phyloP scores from a whole-genome alignment of 768 basidiomycete genomes.

The Trichaptum fuscoviolaceum region DNA sequence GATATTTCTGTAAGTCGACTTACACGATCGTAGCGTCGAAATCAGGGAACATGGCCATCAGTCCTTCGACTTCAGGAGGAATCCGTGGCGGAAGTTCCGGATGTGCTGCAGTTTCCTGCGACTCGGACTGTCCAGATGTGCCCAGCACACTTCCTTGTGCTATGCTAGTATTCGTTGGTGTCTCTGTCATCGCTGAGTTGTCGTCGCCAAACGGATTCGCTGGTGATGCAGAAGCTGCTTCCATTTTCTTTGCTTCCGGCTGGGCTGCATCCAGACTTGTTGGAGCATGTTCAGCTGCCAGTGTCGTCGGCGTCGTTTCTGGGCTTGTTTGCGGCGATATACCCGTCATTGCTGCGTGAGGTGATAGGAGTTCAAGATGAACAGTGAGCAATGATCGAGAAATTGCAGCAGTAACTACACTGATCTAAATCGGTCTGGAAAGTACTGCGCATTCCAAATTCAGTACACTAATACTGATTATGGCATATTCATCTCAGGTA shows the following conservation, averaged over 20 bases:
- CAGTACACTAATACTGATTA: not conserved
- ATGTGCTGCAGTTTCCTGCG: not conserved
- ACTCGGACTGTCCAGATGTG: not conserved
- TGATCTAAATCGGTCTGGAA: not conserved
- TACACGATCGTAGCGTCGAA: slow-evolving; percentile 72
- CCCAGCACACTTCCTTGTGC: not conserved
- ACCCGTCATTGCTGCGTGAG: not conserved
- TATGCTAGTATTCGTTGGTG: not conserved
- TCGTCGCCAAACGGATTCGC: not conserved
- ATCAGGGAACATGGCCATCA: slow-evolving; percentile 73
- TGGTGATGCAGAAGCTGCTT: not conserved
- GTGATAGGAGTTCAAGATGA: not conserved
- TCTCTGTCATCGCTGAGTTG: not conserved
- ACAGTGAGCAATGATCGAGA: not conserved
- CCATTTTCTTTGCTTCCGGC: slow-evolving; percentile 3
- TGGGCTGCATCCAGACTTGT: slow-evolving; percentile 4
- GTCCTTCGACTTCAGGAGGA: slow-evolving; percentile 41
- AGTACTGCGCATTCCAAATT: not conserved
- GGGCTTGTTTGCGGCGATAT: not conserved
- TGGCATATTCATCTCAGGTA: not conserved
- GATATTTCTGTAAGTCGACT: slow-evolving; percentile 19
- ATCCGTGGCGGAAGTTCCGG: not conserved
- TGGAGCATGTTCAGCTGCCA: slow-evolving; percentile 9
- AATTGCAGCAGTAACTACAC: not conserved
- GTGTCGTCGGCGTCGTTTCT: not conserved